Conservation (phyloP, 257 asterid genomes). For the Salvia splendens region DNA sequence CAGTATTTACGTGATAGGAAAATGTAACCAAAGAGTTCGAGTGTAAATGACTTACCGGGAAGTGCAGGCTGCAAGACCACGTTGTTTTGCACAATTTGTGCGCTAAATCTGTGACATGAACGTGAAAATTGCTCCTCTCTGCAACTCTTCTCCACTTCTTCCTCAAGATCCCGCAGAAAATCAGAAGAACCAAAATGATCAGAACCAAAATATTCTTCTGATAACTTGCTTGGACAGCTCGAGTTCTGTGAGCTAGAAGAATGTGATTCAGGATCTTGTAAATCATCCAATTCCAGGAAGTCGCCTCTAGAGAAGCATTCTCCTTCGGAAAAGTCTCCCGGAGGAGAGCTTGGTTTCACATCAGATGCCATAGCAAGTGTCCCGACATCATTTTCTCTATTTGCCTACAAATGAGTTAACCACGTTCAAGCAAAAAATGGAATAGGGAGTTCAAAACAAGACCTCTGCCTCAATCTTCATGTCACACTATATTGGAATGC, state of each 20-base stretch:
- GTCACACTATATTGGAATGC: not conserved
- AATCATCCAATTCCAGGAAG: conserved; percentile 59
- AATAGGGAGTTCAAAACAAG: not conserved
- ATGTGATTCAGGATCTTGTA: conserved; percentile 44
- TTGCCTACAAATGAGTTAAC: conserved; percentile 30
- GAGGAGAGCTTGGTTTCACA: conserved; percentile 26
- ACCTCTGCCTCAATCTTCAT: not conserved
- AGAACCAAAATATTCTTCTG: conserved; percentile 61
- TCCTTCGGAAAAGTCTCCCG: conserved; percentile 27
- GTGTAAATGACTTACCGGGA: conserved; percentile 37
- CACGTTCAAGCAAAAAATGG: not conserved
- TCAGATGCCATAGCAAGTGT: conserved; percentile 31
- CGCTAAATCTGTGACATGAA: conserved; percentile 33
- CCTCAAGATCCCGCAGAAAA: conserved; percentile 49
- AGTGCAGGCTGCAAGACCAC: conserved; percentile 45
- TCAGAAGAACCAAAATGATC: conserved; percentile 44
- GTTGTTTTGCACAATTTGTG: conserved; percentile 33
- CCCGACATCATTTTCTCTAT: conserved; percentile 27
- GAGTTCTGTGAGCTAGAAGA: conserved; percentile 65
- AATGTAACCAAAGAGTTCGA: too few relatives aligned
- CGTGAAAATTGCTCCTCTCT: conserved; percentile 32
- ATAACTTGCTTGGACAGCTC: conserved; percentile 50
- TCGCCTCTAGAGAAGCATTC: conserved; percentile 47
- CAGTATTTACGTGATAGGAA: not conserved
- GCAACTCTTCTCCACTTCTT: conserved; percentile 30